These are phyloP conservation scores for Hericium rajendrae DNA, from an alignment of 768 basidiomycete genomes.

Conservation along the genomic window DNA sequence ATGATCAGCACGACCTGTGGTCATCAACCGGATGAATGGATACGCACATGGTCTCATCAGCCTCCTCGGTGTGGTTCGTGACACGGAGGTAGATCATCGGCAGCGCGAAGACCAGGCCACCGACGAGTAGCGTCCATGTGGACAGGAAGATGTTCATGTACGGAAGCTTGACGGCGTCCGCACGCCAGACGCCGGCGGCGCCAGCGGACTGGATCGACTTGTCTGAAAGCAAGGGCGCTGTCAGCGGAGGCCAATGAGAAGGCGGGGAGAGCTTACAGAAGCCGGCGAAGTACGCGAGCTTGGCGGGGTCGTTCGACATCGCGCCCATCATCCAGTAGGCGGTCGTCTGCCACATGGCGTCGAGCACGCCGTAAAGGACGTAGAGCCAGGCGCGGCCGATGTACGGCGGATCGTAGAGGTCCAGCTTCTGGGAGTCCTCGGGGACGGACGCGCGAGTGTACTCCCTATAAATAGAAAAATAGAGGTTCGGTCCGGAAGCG, in stretches of 20 bases:
- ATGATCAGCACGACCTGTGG: neutral
- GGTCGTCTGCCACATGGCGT: slow-evolving; percentile 79
- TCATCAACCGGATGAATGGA: neutral
- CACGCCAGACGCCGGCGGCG: slow-evolving; percentile 62
- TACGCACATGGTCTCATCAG: slow-evolving; percentile 39
- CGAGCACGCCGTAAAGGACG: slow-evolving; percentile 65
- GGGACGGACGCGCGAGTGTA: slow-evolving; percentile 50
- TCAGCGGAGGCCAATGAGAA: neutral
- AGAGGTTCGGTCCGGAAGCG: no score
- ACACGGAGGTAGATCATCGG: slow-evolving; percentile 70
- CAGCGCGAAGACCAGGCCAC: slow-evolving; percentile 54
- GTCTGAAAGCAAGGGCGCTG: slow-evolving; percentile 24
- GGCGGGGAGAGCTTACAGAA: slow-evolving; percentile 45
- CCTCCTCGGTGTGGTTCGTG: slow-evolving; percentile 44
- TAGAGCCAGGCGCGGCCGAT: slow-evolving; percentile 49
- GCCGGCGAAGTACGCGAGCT: slow-evolving; percentile 71
- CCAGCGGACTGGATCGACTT: slow-evolving; percentile 73
- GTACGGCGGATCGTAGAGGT: slow-evolving; percentile 48
- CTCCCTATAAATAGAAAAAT: slow-evolving; percentile 21
- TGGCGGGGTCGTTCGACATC: slow-evolving; percentile 74
- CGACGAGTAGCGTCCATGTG: slow-evolving; percentile 63
- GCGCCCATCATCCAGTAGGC: slow-evolving; percentile 80
- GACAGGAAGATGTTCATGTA: slow-evolving; percentile 68
- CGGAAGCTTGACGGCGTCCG: slow-evolving; percentile 38
- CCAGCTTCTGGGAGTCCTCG: slow-evolving; percentile 36